Conservation (phyloP, 1,284 basidiomycete species). For the Cryptococcus sp. region DNA sequence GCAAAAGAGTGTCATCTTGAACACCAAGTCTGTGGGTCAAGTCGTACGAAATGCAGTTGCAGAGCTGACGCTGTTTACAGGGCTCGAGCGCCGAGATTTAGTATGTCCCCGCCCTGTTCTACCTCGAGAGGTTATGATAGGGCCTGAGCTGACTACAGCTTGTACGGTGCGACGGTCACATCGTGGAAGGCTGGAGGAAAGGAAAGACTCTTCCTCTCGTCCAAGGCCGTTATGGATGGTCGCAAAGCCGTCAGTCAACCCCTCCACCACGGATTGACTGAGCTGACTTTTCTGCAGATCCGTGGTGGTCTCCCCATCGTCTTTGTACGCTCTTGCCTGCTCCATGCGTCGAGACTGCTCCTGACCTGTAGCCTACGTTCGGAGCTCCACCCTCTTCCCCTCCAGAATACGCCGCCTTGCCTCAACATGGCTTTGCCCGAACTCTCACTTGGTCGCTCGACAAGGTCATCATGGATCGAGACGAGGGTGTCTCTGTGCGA, state of each 20-base stretch:
- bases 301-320: constrained; percentile 40
- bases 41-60: too few species aligned
- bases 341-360: not conserved
- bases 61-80: too few species aligned
- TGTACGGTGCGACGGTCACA: constrained; percentile 68
- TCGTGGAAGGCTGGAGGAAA: constrained; percentile 49
- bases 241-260: constrained; percentile 52
- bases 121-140: too few species aligned
- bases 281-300: constrained; percentile 22
- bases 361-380: constrained; percentile 60
- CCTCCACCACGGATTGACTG: constrained; percentile 1
- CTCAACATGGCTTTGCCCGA: constrained; percentile 80
- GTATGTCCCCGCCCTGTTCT: too few species aligned
- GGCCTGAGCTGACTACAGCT: constrained; percentile 24
- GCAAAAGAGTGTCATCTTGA: constrained; percentile 37
- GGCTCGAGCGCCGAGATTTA: constrained; percentile 63
- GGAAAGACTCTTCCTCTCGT: constrained; percentile 73
- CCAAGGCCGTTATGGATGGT: constrained; percentile 70
- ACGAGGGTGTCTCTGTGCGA: constrained; percentile 63
- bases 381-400: constrained; percentile 57
- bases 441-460: constrained; percentile 65
- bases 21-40: constrained; percentile 31
- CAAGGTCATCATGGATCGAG: constrained; percentile 61
- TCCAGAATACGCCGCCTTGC: constrained; percentile 57
- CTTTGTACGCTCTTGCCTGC: constrained; percentile 20